Base-by-base conservation (phyloP, 768 basidiomycete genomes). In the Suillus americanus region DNA sequence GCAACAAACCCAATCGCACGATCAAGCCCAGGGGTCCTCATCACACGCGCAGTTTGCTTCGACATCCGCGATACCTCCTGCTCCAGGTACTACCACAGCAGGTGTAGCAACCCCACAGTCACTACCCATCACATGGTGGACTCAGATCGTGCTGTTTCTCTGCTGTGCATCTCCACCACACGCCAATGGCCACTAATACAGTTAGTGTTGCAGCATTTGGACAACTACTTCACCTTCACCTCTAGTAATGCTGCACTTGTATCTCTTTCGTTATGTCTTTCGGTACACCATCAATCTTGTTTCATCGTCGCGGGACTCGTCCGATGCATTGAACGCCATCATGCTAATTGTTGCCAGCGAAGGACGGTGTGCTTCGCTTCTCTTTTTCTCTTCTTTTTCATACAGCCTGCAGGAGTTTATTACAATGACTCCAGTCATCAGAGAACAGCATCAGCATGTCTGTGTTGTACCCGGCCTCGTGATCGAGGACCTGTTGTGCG, bases 391-490 rank as follows among this genome's bases (percentile, higher is more conserved):
- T 33, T 33, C 33, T 33, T 33, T 38, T 38, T 14, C 38, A 38
- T 13, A 38, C 14, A 38, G 28, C 28, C 28, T 30, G 28, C 37
- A 38, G 0, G 12, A 38, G 38, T 5, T 7, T 38, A 1, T 4
- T 23, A 69, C 62, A 23, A 33, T 64, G 13, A 69, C 67, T 67
- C 66, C 60, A 54, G 67, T 50, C 20, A 75, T 61, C 63, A 16
- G 64, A 66, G 57, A 53, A 72, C 20, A 68, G 64, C 13, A 38
- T 38, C 12, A 91, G 78, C 14, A 13, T 38, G 12, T 38, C 38
- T 38, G 13, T 14, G 13, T 83, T 30, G 90, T 97, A 66, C 95
- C 95, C 25, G 89, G 94, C 81, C 84, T 94, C 66, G 83, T 91
- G 50, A 84, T 38, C 13, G 14, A 38, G 2, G 38, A 14, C 95